A percentile compares a stretch with the other conserved stretches of the same genome.
These are phyloP conservation scores for Fagopyrum tataricum DNA, from an alignment of 148 eudicot species.

Conservation along the genomic window DNA sequence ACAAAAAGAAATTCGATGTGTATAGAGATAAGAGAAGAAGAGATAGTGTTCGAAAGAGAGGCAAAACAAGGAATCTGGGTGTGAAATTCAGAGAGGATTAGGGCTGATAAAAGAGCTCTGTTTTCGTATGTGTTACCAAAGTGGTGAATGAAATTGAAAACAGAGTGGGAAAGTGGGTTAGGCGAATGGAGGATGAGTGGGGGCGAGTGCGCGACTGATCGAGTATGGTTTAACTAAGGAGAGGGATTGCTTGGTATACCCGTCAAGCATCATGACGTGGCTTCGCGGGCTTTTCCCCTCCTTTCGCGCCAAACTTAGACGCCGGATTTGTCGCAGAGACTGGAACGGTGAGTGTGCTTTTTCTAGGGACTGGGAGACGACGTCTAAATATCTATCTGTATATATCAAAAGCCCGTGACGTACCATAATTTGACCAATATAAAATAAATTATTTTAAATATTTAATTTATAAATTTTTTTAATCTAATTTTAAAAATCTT, in stretches of 20 bases:
- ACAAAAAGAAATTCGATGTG: background rate
- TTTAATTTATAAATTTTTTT: too few species aligned
- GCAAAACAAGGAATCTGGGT: background rate
- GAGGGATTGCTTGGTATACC: background rate
- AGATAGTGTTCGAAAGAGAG: background rate
- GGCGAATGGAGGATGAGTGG: background rate
- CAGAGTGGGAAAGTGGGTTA: background rate
- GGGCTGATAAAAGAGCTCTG: background rate
- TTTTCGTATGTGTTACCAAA: background rate
- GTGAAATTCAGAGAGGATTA: background rate
- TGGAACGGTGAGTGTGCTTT: background rate
- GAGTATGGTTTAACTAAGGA: background rate
- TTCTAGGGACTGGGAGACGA: too few species aligned
- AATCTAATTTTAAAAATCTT: too few species aligned
- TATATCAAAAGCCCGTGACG: too few species aligned
- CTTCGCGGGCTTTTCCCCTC: background rate
- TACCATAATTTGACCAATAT: too few species aligned
- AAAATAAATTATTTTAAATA: too few species aligned
- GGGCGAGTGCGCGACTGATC: background rate
- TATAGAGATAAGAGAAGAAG: background rate
- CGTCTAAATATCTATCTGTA: too few species aligned
- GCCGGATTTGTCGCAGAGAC: background rate
- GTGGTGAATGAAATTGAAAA: background rate
- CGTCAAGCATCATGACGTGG: slow-evolving; percentile 1
- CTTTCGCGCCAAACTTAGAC: background rate